Evolutionary conservation across 2,329 filamentous ascomycete genomes (phyloP).

Genomic region (Paraphaeosphaeria minitans): DNA sequence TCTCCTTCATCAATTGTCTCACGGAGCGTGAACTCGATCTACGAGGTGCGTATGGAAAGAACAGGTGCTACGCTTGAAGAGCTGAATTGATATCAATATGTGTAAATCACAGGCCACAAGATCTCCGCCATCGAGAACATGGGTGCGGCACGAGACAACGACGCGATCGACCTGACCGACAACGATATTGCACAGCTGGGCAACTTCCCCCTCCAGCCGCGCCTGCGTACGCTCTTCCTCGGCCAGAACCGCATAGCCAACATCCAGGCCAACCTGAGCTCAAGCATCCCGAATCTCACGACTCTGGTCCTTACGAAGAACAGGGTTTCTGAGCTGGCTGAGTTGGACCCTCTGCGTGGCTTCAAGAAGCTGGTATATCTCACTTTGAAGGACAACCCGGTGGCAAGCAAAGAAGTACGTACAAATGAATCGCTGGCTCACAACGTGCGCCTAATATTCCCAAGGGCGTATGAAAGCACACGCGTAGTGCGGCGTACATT

Average conservation of each 20-base stretch:
- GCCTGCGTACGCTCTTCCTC: constrained; percentile 84
- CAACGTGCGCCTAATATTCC: constrained; percentile 21
- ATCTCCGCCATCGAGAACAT: constrained; percentile 98
- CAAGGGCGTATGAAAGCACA: constrained; percentile 21
- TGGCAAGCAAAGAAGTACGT: constrained; percentile 85
- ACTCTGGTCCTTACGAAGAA: constrained; percentile 86
- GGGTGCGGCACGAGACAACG: constrained; percentile 91
- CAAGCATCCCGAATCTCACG: constrained; percentile 78
- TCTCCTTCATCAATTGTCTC: constrained; percentile 97
- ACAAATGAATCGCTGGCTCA: neutral
- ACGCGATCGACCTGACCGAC: constrained; percentile 97
- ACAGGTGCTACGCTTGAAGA: constrained; percentile 92
- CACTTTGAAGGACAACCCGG: constrained; percentile 83
- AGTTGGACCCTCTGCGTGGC: constrained; percentile 77
- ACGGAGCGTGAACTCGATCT: constrained; percentile 99
- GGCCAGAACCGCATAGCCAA: constrained; percentile 85
- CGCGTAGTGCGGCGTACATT: neutral
- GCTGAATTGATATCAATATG: constrained; percentile 82
- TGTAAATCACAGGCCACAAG: constrained; percentile 80
- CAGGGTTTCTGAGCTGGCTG: constrained; percentile 79
- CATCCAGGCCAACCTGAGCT: constrained; percentile 77
- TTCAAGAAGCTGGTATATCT: constrained; percentile 78
- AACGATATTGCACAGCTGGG: constrained; percentile 90
- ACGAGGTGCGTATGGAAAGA: constrained; percentile 96
- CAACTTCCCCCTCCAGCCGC: constrained; percentile 91